Conservation (phyloP, 495 filamentous ascomycete species). For the Daldinia grandis region DNA sequence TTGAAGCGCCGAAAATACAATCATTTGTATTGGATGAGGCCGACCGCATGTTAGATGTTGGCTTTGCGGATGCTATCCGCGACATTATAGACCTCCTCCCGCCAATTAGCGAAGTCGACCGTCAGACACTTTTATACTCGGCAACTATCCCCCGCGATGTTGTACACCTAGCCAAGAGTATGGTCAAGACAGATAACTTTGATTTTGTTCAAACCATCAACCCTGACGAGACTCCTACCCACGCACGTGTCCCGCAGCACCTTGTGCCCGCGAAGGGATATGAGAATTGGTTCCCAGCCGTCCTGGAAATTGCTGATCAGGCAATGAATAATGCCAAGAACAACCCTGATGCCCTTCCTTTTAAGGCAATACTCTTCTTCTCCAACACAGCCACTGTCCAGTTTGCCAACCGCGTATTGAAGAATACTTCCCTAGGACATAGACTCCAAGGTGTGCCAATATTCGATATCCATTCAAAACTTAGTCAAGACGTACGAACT, state of each 20-base stretch:
- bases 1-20: slow-evolving; percentile 76
- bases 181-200: slow-evolving; percentile 65
- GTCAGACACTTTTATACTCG: slow-evolving; percentile 93
- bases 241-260: slow-evolving; percentile 82
- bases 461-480: slow-evolving; percentile 79
- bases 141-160: slow-evolving; percentile 90
- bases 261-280: slow-evolving; percentile 68
- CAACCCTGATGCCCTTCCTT: slow-evolving; percentile 61
- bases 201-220: slow-evolving; percentile 84
- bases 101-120: slow-evolving; percentile 60
- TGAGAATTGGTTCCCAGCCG: slow-evolving; percentile 78
- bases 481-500: slow-evolving; percentile 75
- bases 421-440: slow-evolving; percentile 32
- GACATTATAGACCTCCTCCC: slow-evolving; percentile 76
- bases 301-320: slow-evolving; percentile 76
- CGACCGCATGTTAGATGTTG: slow-evolving; percentile 88
- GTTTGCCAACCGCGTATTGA: slow-evolving; percentile 69
- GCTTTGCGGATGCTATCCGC: slow-evolving; percentile 81
- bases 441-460: slow-evolving; percentile 48
- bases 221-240: slow-evolving; percentile 82
- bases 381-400: slow-evolving; percentile 76
- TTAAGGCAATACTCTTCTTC: slow-evolving; percentile 95
- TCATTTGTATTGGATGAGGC: slow-evolving; percentile 95
- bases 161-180: slow-evolving; percentile 72
- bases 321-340: slow-evolving; percentile 54